Conservation (phyloP, 176 grass and related monocot genomes). For the Microstegium vimineum region DNA sequence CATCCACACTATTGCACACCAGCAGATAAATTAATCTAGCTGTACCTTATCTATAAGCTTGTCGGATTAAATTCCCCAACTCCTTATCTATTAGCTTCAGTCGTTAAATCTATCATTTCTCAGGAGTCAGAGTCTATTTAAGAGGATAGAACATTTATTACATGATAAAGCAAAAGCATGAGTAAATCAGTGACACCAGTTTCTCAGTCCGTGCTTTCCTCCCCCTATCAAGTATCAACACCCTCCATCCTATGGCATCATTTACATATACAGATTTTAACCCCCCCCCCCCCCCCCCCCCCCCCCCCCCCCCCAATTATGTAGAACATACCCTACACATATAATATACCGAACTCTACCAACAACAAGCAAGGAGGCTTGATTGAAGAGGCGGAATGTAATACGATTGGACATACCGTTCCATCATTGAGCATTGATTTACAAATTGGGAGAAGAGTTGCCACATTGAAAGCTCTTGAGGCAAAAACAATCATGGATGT, state of each 20-base stretch:
- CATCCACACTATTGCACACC: no score
- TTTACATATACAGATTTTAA: no score
- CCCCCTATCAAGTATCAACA: no score
- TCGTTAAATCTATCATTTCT: not conserved
- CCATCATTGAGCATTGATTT: constrained; percentile 67
- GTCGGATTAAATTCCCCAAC: not conserved
- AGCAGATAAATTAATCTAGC: not conserved
- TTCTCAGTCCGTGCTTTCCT: not conserved
- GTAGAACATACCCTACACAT: not conserved
- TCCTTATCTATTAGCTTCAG: not conserved
- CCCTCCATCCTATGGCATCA: no score
- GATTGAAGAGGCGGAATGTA: not conserved
- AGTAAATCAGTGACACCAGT: not conserved
- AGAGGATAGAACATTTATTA: not conserved
- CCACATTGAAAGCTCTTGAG: constrained; percentile 81
- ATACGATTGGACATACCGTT: constrained; percentile 44
- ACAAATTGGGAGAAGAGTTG: constrained; percentile 75
- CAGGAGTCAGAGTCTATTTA: not conserved
- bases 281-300: no score
- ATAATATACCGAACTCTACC: not conserved
- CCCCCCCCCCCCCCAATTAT: no score
- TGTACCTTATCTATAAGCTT: not conserved
- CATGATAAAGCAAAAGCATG: not conserved
- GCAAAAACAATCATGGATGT: constrained; percentile 95
- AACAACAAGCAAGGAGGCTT: constrained; percentile 7